Percentiles rank a stretch among this genome's conserved stretches.
These are phyloP conservation scores for Achaetomium macrosporum DNA, from an alignment of 2,329 filamentous ascomycete genomes.

Conservation along the genomic window DNA sequence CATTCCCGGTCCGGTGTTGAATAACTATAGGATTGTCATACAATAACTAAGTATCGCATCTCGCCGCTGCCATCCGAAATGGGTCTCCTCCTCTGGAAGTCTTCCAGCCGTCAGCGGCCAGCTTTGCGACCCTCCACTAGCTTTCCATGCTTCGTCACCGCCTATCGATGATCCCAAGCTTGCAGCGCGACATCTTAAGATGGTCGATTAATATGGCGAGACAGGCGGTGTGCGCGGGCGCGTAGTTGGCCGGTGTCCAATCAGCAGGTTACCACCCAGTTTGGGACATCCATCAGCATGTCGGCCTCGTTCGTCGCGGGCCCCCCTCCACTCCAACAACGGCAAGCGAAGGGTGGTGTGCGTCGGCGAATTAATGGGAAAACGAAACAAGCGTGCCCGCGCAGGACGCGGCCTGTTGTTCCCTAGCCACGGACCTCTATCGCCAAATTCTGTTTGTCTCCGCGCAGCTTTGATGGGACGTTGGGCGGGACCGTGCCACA, in stretches of 20 bases:
- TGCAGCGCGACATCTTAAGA: conserved; percentile 12
- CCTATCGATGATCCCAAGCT: conserved; percentile 6
- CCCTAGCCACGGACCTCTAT: conserved; percentile 3
- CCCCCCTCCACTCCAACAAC: conserved; percentile 15
- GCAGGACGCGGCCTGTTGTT: not conserved
- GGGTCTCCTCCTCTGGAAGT: not conserved
- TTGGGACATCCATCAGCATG: conserved; percentile 10
- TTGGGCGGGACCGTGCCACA: not conserved
- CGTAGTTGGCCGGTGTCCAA: conserved; percentile 15
- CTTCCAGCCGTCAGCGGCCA: conserved; percentile 1
- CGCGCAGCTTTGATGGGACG: conserved; percentile 10
- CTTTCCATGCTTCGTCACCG: conserved; percentile 5
- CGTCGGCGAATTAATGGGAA: not conserved
- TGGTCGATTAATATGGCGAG: conserved; percentile 13
- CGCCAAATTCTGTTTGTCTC: conserved; percentile 12
- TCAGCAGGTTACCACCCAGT: conserved; percentile 12
- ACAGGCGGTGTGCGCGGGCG: conserved; percentile 16
- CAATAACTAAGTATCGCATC: not conserved
- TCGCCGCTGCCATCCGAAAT: not conserved
- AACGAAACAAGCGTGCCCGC: conserved; percentile 9
- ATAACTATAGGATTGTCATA: no score
- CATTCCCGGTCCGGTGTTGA: no score
- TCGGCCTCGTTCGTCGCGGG: conserved; percentile 14
- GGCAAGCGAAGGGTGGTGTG: conserved; percentile 5
- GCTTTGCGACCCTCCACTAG: not conserved